Base-by-base conservation (phyloP, 1,139 yeast genomes). In the Petasospora rhodanensis region DNA sequence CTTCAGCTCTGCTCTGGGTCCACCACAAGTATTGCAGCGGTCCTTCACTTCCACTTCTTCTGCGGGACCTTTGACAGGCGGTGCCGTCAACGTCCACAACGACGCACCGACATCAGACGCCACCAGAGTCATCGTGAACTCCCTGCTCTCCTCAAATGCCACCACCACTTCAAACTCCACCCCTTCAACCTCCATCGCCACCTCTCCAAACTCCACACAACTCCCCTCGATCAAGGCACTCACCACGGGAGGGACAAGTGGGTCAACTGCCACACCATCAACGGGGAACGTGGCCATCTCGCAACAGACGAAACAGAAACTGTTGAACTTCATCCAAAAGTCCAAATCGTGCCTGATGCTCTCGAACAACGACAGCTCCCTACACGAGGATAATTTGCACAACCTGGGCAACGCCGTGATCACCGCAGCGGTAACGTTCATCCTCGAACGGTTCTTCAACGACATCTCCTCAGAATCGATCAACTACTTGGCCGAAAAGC, bases 341-440 rank as follows among this genome's bases (percentile, higher is more conserved):
- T 79, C 87, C 7, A 74, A 71, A 42, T 69, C 83, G n/a, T 80
- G 87, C 45, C 64, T 70, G 18, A 76, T 73, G 39, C 66, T 77
- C 25, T 65, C 70, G 4, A 61, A 35, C 54, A 61, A 46, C 46
- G 59, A 30, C 41, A 51, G 43, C 6, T 31, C 42, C 4, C 36
- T 52, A 15, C 49, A 49, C 21, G 51, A 50, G 23, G 46, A 48
- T 7, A 71, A 76, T 41, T 50, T 79, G 7, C 76, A 70, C 46
- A 66, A 59, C 17, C 56, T 83, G 28, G 94, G 95, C 0, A 66
- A 70, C 36, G 61, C 73, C 4, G 61, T 78, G 5, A 64, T 79
- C 5, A 55, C 67, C 3, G 62, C 81, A 1, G 65, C 82, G 4
- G 67, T 79, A 6, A 67, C 81, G 4, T 76, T 70, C 48, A 71